Conservation (phyloP, 2,329 filamentous ascomycete species). For the Fusarium beomiforme region DNA sequence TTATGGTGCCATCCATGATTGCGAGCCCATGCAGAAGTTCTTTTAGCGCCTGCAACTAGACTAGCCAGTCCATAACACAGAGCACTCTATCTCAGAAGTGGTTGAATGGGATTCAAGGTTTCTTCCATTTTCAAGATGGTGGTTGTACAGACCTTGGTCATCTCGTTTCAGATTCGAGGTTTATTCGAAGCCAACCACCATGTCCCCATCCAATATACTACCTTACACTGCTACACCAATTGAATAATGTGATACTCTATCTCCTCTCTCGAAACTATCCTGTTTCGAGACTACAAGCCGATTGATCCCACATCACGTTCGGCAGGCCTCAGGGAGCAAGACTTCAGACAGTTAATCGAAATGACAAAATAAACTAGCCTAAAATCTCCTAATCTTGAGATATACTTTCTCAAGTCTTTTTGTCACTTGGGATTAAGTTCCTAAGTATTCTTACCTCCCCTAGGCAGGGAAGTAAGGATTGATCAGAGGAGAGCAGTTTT, state of each 20-base stretch:
- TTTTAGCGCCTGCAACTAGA: conserved; percentile 1
- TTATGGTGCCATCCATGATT: conserved; percentile 15
- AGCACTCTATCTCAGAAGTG: neutral
- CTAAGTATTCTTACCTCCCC: too few relatives aligned
- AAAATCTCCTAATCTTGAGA: too few relatives aligned
- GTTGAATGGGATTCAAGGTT: conserved; percentile 12
- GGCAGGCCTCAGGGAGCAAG: too few relatives aligned
- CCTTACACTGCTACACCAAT: conserved; percentile 1
- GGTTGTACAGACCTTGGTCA: conserved; percentile 5
- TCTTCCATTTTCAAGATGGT: conserved; percentile 9
- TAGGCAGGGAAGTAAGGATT: neutral
- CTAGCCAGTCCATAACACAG: conserved; percentile 1
- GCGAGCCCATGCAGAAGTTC: neutral
- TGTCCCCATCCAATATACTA: neutral
- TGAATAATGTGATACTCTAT: neutral
- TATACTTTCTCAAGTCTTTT: too few relatives aligned
- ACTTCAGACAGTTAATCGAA: too few relatives aligned
- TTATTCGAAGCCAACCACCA: conserved; percentile 2
- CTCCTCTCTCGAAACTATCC: conserved; percentile 3
- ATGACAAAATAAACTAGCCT: too few relatives aligned
- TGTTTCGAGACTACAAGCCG: neutral
- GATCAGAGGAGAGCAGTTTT: neutral
- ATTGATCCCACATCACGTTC: conserved; percentile 10
- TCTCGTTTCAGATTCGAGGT: conserved; percentile 22
- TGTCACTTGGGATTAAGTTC: too few relatives aligned